Evolutionary conservation across 305 asterid genomes (phyloP).

Genomic region (Caryopteris hybrid): DNA sequence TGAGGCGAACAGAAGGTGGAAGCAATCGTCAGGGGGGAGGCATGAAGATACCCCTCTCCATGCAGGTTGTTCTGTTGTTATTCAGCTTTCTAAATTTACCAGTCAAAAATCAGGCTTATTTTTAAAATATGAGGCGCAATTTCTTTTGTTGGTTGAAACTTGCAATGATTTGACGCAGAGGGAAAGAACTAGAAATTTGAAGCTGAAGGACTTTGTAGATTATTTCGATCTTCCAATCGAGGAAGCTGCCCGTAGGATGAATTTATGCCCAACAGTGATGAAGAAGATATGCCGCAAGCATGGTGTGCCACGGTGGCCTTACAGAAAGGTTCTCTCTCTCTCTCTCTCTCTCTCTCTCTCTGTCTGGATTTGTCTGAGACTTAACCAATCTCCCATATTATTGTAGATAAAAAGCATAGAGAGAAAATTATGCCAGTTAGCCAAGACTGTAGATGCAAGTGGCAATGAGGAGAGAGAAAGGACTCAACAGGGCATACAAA

Average conservation of each 20-base stretch:
- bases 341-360: not conserved
- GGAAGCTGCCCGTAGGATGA: conserved; percentile 59
- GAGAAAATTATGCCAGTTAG: conserved; percentile 34
- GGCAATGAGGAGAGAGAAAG: conserved; percentile 36
- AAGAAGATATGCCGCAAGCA: conserved; percentile 71
- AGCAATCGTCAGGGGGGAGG: not conserved
- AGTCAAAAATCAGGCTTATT: too few species aligned
- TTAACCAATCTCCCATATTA: not conserved
- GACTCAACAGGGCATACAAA: conserved; percentile 31
- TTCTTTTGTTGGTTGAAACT: too few species aligned
- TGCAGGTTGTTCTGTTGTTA: conserved; percentile 47
- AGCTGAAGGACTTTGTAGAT: conserved; percentile 44
- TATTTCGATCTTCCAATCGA: conserved; percentile 58
- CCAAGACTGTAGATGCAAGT: conserved; percentile 20
- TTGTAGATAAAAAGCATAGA: conserved; percentile 63
- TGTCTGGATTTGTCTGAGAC: not conserved
- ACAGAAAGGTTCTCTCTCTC: conserved; percentile 50
- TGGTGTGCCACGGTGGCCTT: conserved; percentile 82
- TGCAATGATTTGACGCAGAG: conserved; percentile 40
- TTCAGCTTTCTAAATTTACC: too few species aligned
- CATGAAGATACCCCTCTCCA: conserved; percentile 43
- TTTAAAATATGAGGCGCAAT: too few species aligned
- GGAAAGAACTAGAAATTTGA: conserved; percentile 68
- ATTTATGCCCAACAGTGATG: conserved; percentile 75
- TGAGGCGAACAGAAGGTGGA: conserved; percentile 9